phyloP scores from a whole-genome alignment of 2,329 filamentous ascomycete species.

The Verticillium zaregamsianum region DNA sequence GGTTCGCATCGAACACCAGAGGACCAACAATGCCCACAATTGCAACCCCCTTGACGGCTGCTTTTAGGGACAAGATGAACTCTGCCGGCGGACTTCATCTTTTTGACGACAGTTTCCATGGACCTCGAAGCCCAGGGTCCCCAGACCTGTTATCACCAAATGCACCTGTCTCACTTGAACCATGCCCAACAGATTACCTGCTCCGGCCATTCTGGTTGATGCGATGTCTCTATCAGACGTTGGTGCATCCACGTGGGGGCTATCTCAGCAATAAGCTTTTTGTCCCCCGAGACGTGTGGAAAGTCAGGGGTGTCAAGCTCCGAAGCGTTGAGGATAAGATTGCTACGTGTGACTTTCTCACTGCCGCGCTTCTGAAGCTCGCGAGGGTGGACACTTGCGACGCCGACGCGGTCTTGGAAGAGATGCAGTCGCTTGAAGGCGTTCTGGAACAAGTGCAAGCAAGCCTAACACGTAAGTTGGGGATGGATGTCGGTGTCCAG shows the following conservation, averaged over 20 bases:
- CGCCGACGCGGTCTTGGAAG: slow-evolving; percentile 85
- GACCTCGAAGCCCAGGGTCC: slow-evolving; percentile 58
- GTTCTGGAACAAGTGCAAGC: slow-evolving; percentile 83
- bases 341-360: slow-evolving; percentile 83
- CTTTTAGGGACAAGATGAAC: slow-evolving; percentile 55
- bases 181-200: slow-evolving; percentile 83
- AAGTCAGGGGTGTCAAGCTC: slow-evolving; percentile 88
- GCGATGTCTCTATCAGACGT: slow-evolving; percentile 87
- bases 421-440: slow-evolving; percentile 85
- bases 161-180: slow-evolving; percentile 75
- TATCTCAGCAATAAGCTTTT: slow-evolving; percentile 92
- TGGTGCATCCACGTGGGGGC: slow-evolving; percentile 85
- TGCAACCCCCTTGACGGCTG: slow-evolving; percentile 62
- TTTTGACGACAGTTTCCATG: slow-evolving; percentile 80
- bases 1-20: slow-evolving; percentile 41
- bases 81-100: slow-evolving; percentile 69
- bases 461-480: slow-evolving; percentile 74
- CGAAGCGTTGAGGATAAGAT: slow-evolving; percentile 93
- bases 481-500: slow-evolving; percentile 87
- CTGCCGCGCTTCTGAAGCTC: slow-evolving; percentile 80
- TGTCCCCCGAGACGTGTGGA: slow-evolving; percentile 88
- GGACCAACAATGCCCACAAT: slow-evolving; percentile 56
- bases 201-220: slow-evolving; percentile 98
- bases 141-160: slow-evolving; percentile 59
- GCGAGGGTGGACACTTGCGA: slow-evolving; percentile 82